Base-by-base conservation (phyloP, 2,329 filamentous ascomycete genomes). In the Drechslerella stenobrocha region DNA sequence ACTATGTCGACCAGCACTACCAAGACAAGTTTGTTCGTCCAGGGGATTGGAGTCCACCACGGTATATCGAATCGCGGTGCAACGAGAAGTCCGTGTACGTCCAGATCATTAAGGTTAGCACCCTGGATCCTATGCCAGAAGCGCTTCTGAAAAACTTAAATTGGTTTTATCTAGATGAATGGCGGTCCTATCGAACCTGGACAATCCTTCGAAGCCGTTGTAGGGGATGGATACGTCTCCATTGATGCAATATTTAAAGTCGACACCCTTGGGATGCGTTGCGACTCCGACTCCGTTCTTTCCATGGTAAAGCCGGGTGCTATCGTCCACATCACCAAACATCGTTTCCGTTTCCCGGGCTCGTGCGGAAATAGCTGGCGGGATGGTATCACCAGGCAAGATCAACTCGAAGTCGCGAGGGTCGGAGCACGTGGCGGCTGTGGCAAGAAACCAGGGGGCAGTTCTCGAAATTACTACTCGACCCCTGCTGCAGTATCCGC, bases 211-310 rank as follows among this genome's bases (percentile, higher is more conserved):
- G 15, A 37, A 2, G 63, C 50, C 18, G 7, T 52, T 37, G 63
- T 67, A 18, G 52, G 42, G 23, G 63, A 67, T 20, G 63, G 63
- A 3, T 22, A 51, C 40, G 50, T 55, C 15, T 55, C 63, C 9
- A 56, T 67, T 6, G 9, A 34, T 1, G 55, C 63, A 4, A 28
- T 56, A n/a, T 60, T 67, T 30, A 59, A 67, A 34, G 5, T 46
- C 15, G 13, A 42, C 15, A 2, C 2, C 6, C 13, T 7, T 20
- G 22, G 23, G 13, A 9, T 3, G 1, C 8, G 37, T 24, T 22
- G 24, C 24, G 44, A 9, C 30, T 4, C 35, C 6, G 24, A 15
- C 2, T 37, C 13, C 20, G 35, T 2, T 37, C 34, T 2, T 4
- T 45, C 23, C 26, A 45, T 37, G 5, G 35, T 67, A 2, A 20